A percentile compares a stretch with the other conserved stretches of the same genome.
Evolutionary conservation across 2,329 filamentous ascomycete genomes (phyloP).

Genomic region (Orbilia javanica): DNA sequence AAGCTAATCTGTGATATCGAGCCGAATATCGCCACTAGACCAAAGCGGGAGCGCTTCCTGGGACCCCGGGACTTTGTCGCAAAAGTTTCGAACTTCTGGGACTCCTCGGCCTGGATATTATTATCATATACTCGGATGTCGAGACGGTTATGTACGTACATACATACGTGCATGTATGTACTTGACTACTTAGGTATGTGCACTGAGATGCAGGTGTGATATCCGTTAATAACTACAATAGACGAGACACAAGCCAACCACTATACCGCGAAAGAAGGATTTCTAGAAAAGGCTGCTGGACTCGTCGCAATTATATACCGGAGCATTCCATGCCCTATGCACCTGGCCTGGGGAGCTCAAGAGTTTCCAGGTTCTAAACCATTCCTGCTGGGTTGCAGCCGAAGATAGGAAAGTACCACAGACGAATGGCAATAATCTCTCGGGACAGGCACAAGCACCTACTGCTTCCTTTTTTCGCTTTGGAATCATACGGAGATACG

Average conservation of each 20-base stretch:
- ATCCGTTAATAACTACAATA: constrained; percentile 7
- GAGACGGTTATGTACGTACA: neutral
- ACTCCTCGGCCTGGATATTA: neutral
- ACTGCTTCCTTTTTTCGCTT: constrained; percentile 42
- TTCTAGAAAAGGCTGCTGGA: constrained; percentile 26
- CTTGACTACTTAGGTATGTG: constrained; percentile 1
- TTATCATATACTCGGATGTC: constrained; percentile 3
- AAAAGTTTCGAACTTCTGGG: constrained; percentile 10
- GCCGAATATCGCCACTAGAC: constrained; percentile 28
- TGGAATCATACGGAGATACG: constrained; percentile 27
- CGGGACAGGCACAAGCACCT: constrained; percentile 39
- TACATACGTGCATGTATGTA: neutral
- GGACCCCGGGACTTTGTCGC: constrained; percentile 19
- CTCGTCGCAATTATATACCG: constrained; percentile 42
- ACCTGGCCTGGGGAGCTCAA: constrained; percentile 44
- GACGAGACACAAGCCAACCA: constrained; percentile 6
- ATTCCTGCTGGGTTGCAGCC: constrained; percentile 27
- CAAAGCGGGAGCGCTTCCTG: constrained; percentile 20
- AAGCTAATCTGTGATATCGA: constrained; percentile 29
- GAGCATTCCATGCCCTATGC: neutral
- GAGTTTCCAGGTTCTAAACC: constrained; percentile 31
- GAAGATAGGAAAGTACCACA: constrained; percentile 35
- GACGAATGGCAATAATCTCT: constrained; percentile 59
- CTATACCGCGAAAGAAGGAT: neutral
- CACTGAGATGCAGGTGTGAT: constrained; percentile 18